phyloP scores from a whole-genome alignment of 1,284 basidiomycete species.

The Papiliotrema flavescens region DNA sequence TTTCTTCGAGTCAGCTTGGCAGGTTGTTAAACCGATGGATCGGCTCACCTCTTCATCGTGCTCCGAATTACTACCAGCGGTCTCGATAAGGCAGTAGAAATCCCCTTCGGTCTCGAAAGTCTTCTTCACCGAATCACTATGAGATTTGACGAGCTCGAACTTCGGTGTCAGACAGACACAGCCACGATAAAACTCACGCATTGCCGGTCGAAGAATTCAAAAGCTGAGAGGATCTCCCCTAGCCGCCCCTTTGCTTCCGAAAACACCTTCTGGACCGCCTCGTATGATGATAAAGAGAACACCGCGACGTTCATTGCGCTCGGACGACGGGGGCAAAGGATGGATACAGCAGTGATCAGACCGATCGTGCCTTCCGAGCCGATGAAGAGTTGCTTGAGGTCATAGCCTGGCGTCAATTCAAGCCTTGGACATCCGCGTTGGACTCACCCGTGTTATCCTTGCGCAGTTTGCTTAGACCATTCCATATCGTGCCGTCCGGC shows the following conservation, averaged over 20 bases:
- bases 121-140: conserved; percentile 44
- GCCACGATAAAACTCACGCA: conserved; percentile 41
- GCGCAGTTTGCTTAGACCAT: conserved; percentile 72
- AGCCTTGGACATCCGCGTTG: background rate
- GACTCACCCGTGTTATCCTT: conserved; percentile 93
- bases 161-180: conserved; percentile 42
- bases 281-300: conserved; percentile 55
- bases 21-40: background rate
- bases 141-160: conserved; percentile 68
- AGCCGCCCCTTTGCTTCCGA: conserved; percentile 62
- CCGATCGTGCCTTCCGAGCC: conserved; percentile 96
- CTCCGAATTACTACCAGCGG: conserved; percentile 86
- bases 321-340: conserved; percentile 85
- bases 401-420: conserved; percentile 64
- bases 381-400: conserved; percentile 98
- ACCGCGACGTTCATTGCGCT: conserved; percentile 58
- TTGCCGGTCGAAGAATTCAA: conserved; percentile 88
- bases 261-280: conserved; percentile 55
- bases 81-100: conserved; percentile 90
- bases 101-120: conserved; percentile 63
- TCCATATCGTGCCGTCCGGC: conserved; percentile 91
- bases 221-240: conserved; percentile 94
- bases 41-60: conserved; percentile 83
- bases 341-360: conserved; percentile 90
- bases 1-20: conserved; percentile 61